These are phyloP conservation scores for Monosporozyma servazzii DNA, from an alignment of 805 yeast species.

Conservation along the genomic window DNA sequence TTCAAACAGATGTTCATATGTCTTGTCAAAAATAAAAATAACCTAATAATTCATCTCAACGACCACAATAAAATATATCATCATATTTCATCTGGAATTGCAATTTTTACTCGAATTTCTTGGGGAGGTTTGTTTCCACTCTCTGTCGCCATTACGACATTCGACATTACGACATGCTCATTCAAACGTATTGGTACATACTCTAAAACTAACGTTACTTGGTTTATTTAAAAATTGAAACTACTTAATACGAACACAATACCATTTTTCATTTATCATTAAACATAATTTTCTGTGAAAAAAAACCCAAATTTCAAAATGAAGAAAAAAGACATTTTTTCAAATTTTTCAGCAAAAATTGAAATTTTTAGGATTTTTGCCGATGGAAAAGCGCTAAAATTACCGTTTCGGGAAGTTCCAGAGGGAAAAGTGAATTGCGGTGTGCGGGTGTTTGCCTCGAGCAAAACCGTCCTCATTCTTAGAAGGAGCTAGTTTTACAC, in stretches of 20 bases:
- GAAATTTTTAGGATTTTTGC: neutral
- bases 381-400: neutral
- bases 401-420: neutral
- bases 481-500: too few species aligned
- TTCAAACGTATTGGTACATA: slow-evolving; percentile 3
- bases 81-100: too few species aligned
- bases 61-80: too few species aligned
- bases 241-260: neutral
- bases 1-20: neutral
- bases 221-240: slow-evolving; percentile 1
- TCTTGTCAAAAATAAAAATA: neutral
- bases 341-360: too few species aligned
- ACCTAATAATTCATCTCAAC: neutral
- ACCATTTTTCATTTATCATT: neutral
- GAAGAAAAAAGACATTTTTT: neutral
- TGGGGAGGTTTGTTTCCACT: too few species aligned
- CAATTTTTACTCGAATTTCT: too few species aligned
- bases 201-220: slow-evolving; percentile 8
- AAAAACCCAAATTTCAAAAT: too few species aligned
- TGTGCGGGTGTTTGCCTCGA: neutral
- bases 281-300: neutral
- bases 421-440: neutral
- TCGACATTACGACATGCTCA: neutral
- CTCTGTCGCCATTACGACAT: neutral
- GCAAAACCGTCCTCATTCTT: neutral